These are phyloP conservation scores for Fraxinus pennsylvanica DNA, from an alignment of 257 asterid genomes.

Conservation along the genomic window DNA sequence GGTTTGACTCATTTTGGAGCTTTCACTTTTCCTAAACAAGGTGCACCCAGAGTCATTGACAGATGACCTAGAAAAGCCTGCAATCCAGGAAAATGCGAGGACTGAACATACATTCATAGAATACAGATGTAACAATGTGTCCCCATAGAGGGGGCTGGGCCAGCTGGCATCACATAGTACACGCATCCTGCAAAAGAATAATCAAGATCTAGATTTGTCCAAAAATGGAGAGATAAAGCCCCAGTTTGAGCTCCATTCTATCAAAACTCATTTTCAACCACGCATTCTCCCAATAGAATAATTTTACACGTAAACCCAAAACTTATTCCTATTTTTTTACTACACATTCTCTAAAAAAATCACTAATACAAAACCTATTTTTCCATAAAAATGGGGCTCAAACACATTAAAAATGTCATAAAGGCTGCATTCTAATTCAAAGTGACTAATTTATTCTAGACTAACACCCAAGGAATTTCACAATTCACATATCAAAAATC, in stretches of 20 bases:
- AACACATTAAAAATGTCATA: neutral
- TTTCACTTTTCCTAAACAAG: slow-evolving; percentile 42
- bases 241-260: too few species aligned
- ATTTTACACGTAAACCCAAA: too few species aligned
- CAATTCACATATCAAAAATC: neutral
- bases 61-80: slow-evolving; percentile 42
- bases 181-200: neutral
- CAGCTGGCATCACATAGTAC: slow-evolving; percentile 1
- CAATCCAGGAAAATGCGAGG: slow-evolving; percentile 14
- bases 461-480: neutral
- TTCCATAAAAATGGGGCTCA: too few species aligned
- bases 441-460: slow-evolving; percentile 1
- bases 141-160: slow-evolving; percentile 13
- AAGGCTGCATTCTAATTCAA: slow-evolving; percentile 1
- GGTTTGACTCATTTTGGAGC: slow-evolving; percentile 37
- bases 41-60: slow-evolving; percentile 34
- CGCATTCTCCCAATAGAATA: too few species aligned
- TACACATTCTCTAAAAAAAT: too few species aligned
- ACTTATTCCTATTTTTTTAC: too few species aligned
- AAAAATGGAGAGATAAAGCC: neutral
- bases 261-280: too few species aligned
- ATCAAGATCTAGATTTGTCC: slow-evolving; percentile 12
- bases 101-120: neutral
- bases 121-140: neutral
- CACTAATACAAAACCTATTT: too few species aligned